Evolutionary conservation across 1,284 basidiomycete genomes (phyloP).

Genomic region (Moniliella sp.): DNA sequence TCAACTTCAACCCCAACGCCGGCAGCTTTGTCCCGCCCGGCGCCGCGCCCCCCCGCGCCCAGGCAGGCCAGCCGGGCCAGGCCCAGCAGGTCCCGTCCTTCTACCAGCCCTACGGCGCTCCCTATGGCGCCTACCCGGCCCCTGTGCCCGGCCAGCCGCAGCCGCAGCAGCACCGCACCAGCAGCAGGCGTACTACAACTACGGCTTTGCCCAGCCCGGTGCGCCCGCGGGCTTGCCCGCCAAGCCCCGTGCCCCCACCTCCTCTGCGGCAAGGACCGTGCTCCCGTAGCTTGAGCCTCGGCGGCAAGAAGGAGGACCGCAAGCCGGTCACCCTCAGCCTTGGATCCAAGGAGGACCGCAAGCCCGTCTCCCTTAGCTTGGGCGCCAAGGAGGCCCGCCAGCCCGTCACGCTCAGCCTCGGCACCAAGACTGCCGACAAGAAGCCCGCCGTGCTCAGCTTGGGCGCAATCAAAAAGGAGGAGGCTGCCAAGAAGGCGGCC

Average conservation of each 20-base stretch:
- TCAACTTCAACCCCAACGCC: constrained; percentile 29
- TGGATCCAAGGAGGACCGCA: constrained; percentile 3
- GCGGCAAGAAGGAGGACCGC: too few species aligned
- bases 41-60: constrained; percentile 8
- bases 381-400: constrained; percentile 4
- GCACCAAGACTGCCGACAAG: constrained; percentile 4
- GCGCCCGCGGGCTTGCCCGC: too few species aligned
- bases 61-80: constrained; percentile 8
- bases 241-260: too few species aligned
- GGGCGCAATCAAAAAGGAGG: constrained; percentile 4
- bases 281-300: too few species aligned
- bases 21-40: constrained; percentile 23
- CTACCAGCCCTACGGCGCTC: constrained; percentile 1
- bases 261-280: too few species aligned
- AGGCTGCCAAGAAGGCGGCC: constrained; percentile 16
- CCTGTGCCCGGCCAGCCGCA: constrained; percentile 7
- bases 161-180: constrained; percentile 10
- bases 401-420: constrained; percentile 7
- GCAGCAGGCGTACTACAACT: constrained; percentile 4
- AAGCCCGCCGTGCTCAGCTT: constrained; percentile 7
- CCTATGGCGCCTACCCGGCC: too few species aligned
- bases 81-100: constrained; percentile 2
- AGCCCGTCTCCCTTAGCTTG: constrained; percentile 8
- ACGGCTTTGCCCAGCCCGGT: constrained; percentile 1
- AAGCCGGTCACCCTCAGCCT: too few species aligned